phyloP scores from a whole-genome alignment of 2,329 filamentous ascomycete species.

The Triangularia verruculosa region DNA sequence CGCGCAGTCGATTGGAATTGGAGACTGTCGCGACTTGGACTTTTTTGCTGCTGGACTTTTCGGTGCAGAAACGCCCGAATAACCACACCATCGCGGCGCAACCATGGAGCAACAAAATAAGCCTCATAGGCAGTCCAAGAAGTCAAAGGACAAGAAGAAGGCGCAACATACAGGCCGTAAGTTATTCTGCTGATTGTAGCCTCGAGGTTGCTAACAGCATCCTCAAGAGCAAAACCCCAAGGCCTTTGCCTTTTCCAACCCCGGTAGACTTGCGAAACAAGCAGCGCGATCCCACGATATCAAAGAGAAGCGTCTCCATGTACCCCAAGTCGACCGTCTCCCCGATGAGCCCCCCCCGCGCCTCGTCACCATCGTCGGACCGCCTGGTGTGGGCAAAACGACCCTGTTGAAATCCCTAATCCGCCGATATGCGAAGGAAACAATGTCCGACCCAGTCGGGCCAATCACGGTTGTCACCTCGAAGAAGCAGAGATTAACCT shows the following conservation, averaged over 20 bases:
- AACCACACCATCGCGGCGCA: conserved; percentile 25
- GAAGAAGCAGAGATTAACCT: conserved; percentile 90
- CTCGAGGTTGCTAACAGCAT: conserved; percentile 23
- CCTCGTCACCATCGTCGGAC: conserved; percentile 90
- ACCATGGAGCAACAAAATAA: conserved; percentile 81
- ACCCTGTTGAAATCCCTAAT: conserved; percentile 93
- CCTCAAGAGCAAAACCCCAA: conserved; percentile 74
- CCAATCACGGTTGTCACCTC: conserved; percentile 95
- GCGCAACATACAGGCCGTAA: conserved; percentile 53
- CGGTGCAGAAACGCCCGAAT: conserved; percentile 8
- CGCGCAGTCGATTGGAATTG: conserved; percentile 11
- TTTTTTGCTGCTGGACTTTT: conserved; percentile 17
- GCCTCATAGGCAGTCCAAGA: conserved; percentile 81
- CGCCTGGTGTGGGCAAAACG: conserved; percentile 92
- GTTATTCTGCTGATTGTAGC: conserved; percentile 23
- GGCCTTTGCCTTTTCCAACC: conserved; percentile 80
- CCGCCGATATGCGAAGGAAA: conserved; percentile 92
- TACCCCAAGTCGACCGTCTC: conserved; percentile 91
- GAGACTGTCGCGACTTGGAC: conserved; percentile 14
- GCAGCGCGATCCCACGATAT: conserved; percentile 74
- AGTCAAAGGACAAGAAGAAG: conserved; percentile 90
- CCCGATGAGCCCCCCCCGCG: conserved; percentile 93
- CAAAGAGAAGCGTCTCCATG: conserved; percentile 94
- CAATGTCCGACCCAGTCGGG: conserved; percentile 81
- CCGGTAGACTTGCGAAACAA: conserved; percentile 74